Conservation (phyloP, 106 monocot genomes). For the Phalaenopsis aphrodite region DNA sequence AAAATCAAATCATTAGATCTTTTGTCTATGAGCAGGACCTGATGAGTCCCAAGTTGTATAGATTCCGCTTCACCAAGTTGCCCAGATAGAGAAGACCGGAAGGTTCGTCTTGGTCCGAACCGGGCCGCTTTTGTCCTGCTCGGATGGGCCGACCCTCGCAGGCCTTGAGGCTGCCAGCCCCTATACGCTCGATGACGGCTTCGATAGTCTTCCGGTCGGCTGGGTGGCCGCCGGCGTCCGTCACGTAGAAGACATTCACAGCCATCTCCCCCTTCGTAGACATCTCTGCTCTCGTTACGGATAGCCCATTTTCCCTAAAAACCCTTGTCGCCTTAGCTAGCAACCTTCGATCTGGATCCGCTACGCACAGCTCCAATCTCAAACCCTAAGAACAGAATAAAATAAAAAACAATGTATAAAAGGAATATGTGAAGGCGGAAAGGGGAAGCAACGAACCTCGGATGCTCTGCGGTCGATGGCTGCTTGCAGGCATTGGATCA, state of each 20-base stretch:
- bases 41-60: slow-evolving; percentile 41
- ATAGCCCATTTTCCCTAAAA: slow-evolving; percentile 85
- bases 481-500: slow-evolving; percentile 83
- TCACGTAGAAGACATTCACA: slow-evolving; percentile 72
- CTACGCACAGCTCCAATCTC: slow-evolving; percentile 56
- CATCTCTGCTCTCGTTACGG: slow-evolving; percentile 62
- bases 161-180: slow-evolving; percentile 34
- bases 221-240: slow-evolving; percentile 50
- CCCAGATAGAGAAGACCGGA: slow-evolving; percentile 27
- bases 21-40: slow-evolving; percentile 6
- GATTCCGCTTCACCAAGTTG: slow-evolving; percentile 40
- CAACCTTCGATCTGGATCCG: slow-evolving; percentile 41
- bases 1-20: not conserved
- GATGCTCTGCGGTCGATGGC: slow-evolving; percentile 69
- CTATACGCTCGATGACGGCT: slow-evolving; percentile 50
- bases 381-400: slow-evolving; percentile 41
- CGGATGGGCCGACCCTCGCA: slow-evolving; percentile 17
- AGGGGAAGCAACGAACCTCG: slow-evolving; percentile 28
- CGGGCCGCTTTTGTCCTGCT: slow-evolving; percentile 5
- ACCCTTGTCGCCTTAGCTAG: slow-evolving; percentile 76
- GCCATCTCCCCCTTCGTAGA: slow-evolving; percentile 49
- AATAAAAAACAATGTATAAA: not conserved
- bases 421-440: not conserved
- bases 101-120: not conserved
- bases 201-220: slow-evolving; percentile 49